A percentile compares a stretch with the other conserved stretches of the same genome.
Conservation (phyloP, 805 yeast species). For the Blastobotrys chiropterorum region DNA sequence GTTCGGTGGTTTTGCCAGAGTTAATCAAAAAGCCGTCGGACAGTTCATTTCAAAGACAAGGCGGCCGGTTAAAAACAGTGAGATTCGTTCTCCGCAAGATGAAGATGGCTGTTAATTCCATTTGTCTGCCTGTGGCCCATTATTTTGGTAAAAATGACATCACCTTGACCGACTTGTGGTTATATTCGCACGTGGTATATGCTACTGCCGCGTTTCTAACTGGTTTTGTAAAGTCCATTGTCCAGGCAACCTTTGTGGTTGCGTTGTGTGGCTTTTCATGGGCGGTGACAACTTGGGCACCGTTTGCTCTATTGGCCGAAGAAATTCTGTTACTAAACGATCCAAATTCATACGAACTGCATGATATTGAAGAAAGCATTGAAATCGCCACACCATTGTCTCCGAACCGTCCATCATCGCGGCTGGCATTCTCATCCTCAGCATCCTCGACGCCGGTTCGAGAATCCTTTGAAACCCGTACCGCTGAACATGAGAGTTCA, state of each 20-base stretch:
- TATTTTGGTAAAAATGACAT: neutral
- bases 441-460: neutral
- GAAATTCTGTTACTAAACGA: slow-evolving; percentile 20
- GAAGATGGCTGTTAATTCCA: neutral
- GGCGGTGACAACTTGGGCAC: slow-evolving; percentile 67
- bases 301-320: slow-evolving; percentile 56
- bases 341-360: neutral
- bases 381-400: neutral
- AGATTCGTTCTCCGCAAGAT: neutral
- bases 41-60: neutral
- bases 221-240: slow-evolving; percentile 38
- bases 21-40: neutral
- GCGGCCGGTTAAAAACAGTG: neutral
- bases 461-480: neutral
- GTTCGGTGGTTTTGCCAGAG: slow-evolving; percentile 24
- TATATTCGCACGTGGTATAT: slow-evolving; percentile 45
- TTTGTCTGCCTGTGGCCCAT: neutral
- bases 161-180: slow-evolving; percentile 37
- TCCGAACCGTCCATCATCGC: neutral
- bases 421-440: neutral
- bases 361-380: neutral
- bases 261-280: slow-evolving; percentile 55
- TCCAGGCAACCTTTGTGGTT: slow-evolving; percentile 44
- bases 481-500: neutral
- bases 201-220: slow-evolving; percentile 45